Base-by-base conservation (phyloP, 495 filamentous ascomycete species). In the Bacidia gigantensis region DNA sequence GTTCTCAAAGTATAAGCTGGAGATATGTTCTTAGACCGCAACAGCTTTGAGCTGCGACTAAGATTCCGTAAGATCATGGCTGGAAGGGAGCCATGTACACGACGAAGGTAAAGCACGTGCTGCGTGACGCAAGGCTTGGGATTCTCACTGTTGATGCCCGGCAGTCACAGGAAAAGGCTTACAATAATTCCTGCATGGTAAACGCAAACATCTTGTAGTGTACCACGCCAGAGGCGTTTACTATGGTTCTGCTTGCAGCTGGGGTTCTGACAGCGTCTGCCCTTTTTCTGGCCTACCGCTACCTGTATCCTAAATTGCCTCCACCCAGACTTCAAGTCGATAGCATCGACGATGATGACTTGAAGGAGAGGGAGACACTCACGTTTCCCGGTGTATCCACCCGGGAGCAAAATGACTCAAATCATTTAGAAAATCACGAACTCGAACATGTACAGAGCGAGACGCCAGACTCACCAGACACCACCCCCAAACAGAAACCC, bases 171-270 rank as follows among this genome's bases (percentile, higher is more conserved):
- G n/a, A n/a, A n/a, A n/a, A n/a, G n/a, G n/a, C n/a, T n/a, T n/a
- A n/a, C n/a, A n/a, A n/a, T n/a, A n/a, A n/a, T n/a, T n/a, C n/a
- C n/a, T n/a, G n/a, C n/a, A n/a, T n/a, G n/a, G n/a, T n/a, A n/a
- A n/a, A n/a, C n/a, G n/a, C n/a, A n/a, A n/a, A n/a, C n/a, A n/a
- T n/a, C n/a, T n/a, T n/a, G n/a, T n/a, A n/a, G n/a, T 44, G 20
- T 17, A 44, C 9, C 17, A 17, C 41, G 41, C 41, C 41, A n/a
- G 5, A 44, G 41, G 41, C 41, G 41, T 22, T 17, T 44, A 44
- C 41, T 39, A 58, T 58, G 56, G 52, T 58, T 2, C 17, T 47
- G 11, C 29, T 57, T 2, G 56, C 46, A 20, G 21, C 53, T 14
- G 48, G 56, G 0, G 24, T 58, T 42, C 14, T 55, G 9, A 17